Base-by-base conservation (phyloP, 2,329 filamentous ascomycete species). In the Penicillium decumbens region DNA sequence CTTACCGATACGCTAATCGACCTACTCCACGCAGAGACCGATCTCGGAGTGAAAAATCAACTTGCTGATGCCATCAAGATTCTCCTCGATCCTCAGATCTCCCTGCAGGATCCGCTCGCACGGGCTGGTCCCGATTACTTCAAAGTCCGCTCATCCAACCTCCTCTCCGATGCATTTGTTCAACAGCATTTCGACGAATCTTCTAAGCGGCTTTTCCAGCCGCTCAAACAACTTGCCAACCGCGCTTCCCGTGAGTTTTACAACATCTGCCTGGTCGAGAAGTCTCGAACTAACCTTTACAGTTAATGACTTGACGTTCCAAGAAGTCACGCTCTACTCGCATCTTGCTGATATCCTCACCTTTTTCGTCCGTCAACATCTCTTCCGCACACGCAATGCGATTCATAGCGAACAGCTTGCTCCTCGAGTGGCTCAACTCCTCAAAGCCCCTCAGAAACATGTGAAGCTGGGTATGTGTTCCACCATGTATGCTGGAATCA, bases 21-120 rank as follows among this genome's bases (percentile, higher is more conserved):
- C 60, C 78, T 98, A 37, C 80, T 98, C 1, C 79, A 97, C 41
- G 84, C 93, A 1, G 93, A 98, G 72, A 86, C 88, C 15, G 93
- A 98, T 65, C 77, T 97, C 13, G 93, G 93, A 0, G 90, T 97
- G 55, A 96, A 95, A 72, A 90, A 89, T 25, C 93, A 97, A 68
- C 86, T 97, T 63, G 90, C 91, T 3, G 93, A 98, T 73, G 89
- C 92, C 6, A 85, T 98, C 66, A 96, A 95, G 72, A 87, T 97
- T 20, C 77, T 98, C 9, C 79, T 98, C 30, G 93, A 97, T 58
- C 77, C 89, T 66, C 72, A 84, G 70, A 69, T 82, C 42, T 77
- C 78, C 43, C 70, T 77, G 49, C 81, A 80, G 32, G 77, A 83
- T 53, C 76, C 77, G 1, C 84, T 84, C 66, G 67, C 72, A 56